Evolutionary conservation across 2,329 filamentous ascomycete genomes (phyloP).

Genomic region (Penicillium sp.): DNA sequence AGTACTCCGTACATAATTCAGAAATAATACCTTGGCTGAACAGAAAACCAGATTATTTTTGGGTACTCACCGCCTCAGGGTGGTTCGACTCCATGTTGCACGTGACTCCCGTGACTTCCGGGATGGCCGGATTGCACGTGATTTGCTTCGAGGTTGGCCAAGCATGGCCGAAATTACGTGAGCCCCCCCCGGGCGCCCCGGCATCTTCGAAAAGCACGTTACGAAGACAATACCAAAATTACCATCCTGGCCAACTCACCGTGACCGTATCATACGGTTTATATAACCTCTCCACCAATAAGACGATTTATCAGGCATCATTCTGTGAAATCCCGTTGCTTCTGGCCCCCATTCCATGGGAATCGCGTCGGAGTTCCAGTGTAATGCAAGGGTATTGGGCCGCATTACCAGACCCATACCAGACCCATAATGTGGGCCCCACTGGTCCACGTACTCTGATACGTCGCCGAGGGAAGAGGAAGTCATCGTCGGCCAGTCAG

Average conservation of each 20-base stretch:
- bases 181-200: no score
- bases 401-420: not conserved
- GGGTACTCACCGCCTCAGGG: conserved; percentile 5
- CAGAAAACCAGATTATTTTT: conserved; percentile 1
- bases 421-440: not conserved
- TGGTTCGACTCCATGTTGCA: conserved; percentile 10
- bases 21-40: not conserved
- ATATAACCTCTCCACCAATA: not conserved
- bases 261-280: not conserved
- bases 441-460: conserved; percentile 10
- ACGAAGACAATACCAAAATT: not conserved
- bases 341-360: not conserved
- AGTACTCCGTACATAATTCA: not conserved
- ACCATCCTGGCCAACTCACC: not conserved
- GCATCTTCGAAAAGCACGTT: no score
- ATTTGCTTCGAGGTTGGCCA: no score
- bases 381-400: not conserved
- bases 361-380: not conserved
- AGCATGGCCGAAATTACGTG: no score
- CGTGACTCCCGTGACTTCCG: conserved; percentile 24
- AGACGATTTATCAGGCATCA: not conserved
- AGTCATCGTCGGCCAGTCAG: conserved; percentile 19
- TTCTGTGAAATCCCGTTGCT: not conserved
- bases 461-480: conserved; percentile 9
- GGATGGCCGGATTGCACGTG: conserved; percentile 22